Base-by-base conservation (phyloP, 2,329 filamentous ascomycete genomes). In the Thielaviopsis populi region DNA sequence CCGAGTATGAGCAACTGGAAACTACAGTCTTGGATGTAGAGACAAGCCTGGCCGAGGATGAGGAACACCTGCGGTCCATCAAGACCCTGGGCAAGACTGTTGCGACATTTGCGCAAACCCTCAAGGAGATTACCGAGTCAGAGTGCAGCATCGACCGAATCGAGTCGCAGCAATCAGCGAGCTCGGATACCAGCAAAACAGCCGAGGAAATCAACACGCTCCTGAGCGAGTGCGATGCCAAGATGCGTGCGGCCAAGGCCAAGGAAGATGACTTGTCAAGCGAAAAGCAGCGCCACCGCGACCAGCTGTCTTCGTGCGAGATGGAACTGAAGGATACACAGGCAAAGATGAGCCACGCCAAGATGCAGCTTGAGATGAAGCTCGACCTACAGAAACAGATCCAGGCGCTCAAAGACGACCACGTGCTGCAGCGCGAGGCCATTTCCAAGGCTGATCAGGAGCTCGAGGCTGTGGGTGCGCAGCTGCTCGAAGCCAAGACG, bases 141-240 rank as follows among this genome's bases (percentile, higher is more conserved):
- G 83, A 88, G 69, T 75, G 76, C 46, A 87, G 96, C 72, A 86
- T 96, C 60, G 79, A 86, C 64, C 84, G 88, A 63, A 81, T 96
- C 60, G 79, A 83, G 65, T 84, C 84, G 8, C 90, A 91, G 68
- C 88, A 96, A 71, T 82, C 85, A 65, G 80, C 84, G 15, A 78
- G 80, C 30, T 27, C 62, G 10, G 48, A 30, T 8, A 22, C 30
- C 7, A 61, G 50, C 17, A 81, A 82, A 13, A 73, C 79, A 10
- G 80, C 90, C 6, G 88, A 95, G 63, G 88, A 94, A 68, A 91
- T 97, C 62, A 88, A 94, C 69, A 85, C 88, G 62, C 83, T 91
- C 59, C 83, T 91, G 67, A 83, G 83, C 59, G 75, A 77, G 19
- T 79, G 86, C 64, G 81, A 81, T 22, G 88, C 91, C 66, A 83